Conservation (phyloP, 768 basidiomycete species). For the Jaapia argillacea region DNA sequence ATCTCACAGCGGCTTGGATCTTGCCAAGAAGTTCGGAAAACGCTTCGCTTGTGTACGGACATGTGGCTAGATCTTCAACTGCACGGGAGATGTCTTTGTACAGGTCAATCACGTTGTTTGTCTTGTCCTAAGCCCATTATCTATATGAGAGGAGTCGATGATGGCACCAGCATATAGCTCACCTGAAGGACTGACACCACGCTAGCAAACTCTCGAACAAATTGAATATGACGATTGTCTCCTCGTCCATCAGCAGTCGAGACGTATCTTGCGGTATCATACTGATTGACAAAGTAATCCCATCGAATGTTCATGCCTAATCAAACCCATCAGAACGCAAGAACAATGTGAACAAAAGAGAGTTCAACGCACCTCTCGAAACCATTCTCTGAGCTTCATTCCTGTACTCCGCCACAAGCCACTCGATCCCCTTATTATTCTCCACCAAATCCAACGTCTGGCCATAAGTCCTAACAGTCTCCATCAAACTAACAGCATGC, state of each 20-base stretch:
- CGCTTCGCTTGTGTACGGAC: constrained; percentile 74
- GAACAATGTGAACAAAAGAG: neutral
- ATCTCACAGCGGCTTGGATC: constrained; percentile 75
- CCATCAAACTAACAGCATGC: constrained; percentile 96
- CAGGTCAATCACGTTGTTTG: constrained; percentile 86
- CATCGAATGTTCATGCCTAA: constrained; percentile 91
- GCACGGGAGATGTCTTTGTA: constrained; percentile 78
- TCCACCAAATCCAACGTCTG: constrained; percentile 92
- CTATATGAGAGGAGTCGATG: neutral
- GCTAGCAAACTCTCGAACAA: constrained; percentile 92
- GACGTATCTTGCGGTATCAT: constrained; percentile 72
- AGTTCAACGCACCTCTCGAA: constrained; percentile 57
- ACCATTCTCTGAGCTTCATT: constrained; percentile 94
- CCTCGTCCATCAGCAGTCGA: constrained; percentile 56
- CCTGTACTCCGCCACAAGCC: constrained; percentile 90
- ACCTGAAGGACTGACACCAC: constrained; percentile 88
- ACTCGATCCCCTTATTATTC: constrained; percentile 83
- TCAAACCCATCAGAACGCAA: too few species aligned
- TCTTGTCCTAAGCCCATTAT: constrained; percentile 61
- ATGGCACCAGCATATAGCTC: constrained; percentile 3
- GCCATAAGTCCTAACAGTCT: constrained; percentile 95
- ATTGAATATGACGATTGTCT: constrained; percentile 87
- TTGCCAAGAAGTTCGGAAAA: constrained; percentile 71
- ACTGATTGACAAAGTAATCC: constrained; percentile 96
- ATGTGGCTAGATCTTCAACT: constrained; percentile 82